A percentile compares a stretch with the other conserved stretches of the same genome.
These are phyloP conservation scores for Dissophora ornata DNA, from an alignment of 192 early-diverging fungal species.

Conservation along the genomic window DNA sequence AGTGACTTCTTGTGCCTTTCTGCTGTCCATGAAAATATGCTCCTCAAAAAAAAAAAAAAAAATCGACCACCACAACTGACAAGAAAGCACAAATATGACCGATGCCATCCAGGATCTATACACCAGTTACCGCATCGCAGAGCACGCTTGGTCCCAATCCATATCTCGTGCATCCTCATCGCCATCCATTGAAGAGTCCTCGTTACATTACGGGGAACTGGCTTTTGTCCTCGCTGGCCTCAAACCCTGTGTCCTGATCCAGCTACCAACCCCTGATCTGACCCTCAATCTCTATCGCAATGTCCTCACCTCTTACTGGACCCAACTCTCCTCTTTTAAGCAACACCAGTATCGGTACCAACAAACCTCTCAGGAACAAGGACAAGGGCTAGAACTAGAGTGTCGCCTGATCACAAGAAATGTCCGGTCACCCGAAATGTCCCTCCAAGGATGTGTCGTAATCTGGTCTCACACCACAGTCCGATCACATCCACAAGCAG, in stretches of 20 bases:
- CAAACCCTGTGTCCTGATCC: conserved; percentile 41
- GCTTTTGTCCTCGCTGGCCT: conserved; percentile 39
- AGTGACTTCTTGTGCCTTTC: no score
- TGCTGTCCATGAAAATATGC: no score
- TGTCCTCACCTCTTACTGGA: conserved; percentile 15
- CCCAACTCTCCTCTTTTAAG: conserved; percentile 8
- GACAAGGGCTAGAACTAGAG: conserved; percentile 13
- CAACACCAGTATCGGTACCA: neutral
- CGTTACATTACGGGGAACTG: conserved; percentile 42
- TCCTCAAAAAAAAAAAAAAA: no score
- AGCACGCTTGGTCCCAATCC: conserved; percentile 20
- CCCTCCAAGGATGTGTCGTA: conserved; percentile 28
- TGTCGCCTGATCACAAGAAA: conserved; percentile 28
- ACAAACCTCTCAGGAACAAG: neutral
- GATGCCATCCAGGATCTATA: conserved; percentile 9
- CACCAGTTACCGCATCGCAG: conserved; percentile 4
- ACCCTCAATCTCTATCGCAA: conserved; percentile 8
- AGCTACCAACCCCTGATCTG: conserved; percentile 15
- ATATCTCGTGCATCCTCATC: neutral
- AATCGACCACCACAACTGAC: no score
- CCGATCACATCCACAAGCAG: conserved; percentile 12
- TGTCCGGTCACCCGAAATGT: conserved; percentile 42
- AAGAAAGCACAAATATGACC: no score
- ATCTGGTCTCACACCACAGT: conserved; percentile 22
- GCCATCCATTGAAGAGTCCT: conserved; percentile 26